Evolutionary conservation across 164 flowering plant species (phyloP).

Genomic region (Tinospora cordifolia): DNA sequence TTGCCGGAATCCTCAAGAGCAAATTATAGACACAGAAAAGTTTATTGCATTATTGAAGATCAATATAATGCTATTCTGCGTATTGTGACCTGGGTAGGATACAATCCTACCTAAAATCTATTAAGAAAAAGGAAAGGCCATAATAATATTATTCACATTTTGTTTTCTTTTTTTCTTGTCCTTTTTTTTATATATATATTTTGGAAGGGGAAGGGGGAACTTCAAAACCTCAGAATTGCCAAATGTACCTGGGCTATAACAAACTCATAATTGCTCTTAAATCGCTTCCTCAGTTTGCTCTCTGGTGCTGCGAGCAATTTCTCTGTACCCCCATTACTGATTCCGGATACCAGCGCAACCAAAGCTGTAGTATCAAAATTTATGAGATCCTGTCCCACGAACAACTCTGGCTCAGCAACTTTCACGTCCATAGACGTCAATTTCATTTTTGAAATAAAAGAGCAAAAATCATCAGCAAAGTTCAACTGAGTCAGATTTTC

Average conservation of each 20-base stretch:
- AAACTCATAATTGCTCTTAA: constrained; percentile 70
- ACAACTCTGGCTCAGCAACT: constrained; percentile 13
- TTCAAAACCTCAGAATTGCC: not conserved
- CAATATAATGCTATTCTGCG: not conserved
- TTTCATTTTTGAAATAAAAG: constrained; percentile 39
- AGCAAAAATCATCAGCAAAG: constrained; percentile 31
- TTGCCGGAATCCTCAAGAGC: not conserved
- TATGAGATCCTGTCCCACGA: constrained; percentile 29
- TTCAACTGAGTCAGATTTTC: not conserved
- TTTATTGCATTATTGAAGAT: not conserved
- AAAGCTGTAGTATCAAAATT: constrained; percentile 93
- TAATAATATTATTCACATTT: too few species aligned
- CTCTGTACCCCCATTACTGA: constrained; percentile 66
- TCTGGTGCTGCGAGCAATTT: constrained; percentile 50
- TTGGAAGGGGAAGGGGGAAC: too few species aligned
- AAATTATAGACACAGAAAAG: too few species aligned
- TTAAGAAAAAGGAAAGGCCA: not conserved
- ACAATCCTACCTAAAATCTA: not conserved
- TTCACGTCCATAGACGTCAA: constrained; percentile 14
- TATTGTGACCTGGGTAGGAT: not conserved
- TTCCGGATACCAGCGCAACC: constrained; percentile 83
- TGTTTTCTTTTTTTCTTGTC: too few species aligned
- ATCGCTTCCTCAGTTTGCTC: constrained; percentile 48
- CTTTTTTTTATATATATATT: too few species aligned
- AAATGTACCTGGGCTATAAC: constrained; percentile 69